These are phyloP conservation scores for Pyracantha coccinea DNA, from an alignment of 331 rosid species.

Conservation along the genomic window DNA sequence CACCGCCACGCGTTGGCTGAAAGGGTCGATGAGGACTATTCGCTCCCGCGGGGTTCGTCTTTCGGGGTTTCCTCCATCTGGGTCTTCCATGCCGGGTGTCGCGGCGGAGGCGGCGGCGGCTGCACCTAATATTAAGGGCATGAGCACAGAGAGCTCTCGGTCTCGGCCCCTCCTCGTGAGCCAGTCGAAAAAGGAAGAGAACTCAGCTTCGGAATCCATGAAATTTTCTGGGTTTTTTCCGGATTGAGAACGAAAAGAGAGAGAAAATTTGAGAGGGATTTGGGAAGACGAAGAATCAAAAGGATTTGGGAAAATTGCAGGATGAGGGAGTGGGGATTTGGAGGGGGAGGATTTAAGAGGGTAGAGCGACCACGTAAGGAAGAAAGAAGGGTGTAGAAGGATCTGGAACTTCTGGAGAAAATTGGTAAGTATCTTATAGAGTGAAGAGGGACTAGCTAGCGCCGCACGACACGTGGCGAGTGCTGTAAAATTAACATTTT, in stretches of 20 bases:
- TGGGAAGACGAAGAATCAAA: background rate
- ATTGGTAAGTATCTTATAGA: background rate
- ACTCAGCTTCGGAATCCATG: slow-evolving; percentile 21
- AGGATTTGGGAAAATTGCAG: background rate
- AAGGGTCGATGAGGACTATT: slow-evolving; percentile 54
- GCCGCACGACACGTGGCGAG: background rate
- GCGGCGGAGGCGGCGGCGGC: slow-evolving; percentile 5
- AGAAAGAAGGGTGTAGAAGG: slow-evolving; percentile 38
- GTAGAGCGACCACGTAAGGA: background rate
- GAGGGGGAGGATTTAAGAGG: background rate
- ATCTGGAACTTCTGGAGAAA: slow-evolving; percentile 38
- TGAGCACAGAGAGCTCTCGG: slow-evolving; percentile 40
- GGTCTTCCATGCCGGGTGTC: background rate
- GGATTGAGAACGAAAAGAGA: background rate
- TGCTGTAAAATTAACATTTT: background rate
- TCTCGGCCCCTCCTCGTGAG: slow-evolving; percentile 8
- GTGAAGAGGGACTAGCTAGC: background rate
- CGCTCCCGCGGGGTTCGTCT: slow-evolving; percentile 10
- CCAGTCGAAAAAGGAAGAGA: slow-evolving; percentile 35
- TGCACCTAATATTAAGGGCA: slow-evolving; percentile 56
- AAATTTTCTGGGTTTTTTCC: background rate
- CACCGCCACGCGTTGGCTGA: slow-evolving; percentile 47
- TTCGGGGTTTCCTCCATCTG: slow-evolving; percentile 11
- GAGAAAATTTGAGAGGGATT: background rate
- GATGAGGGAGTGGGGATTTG: background rate